phyloP scores from a whole-genome alignment of 2,329 filamentous ascomycete genomes.

The Colletotrichum caudatum region DNA sequence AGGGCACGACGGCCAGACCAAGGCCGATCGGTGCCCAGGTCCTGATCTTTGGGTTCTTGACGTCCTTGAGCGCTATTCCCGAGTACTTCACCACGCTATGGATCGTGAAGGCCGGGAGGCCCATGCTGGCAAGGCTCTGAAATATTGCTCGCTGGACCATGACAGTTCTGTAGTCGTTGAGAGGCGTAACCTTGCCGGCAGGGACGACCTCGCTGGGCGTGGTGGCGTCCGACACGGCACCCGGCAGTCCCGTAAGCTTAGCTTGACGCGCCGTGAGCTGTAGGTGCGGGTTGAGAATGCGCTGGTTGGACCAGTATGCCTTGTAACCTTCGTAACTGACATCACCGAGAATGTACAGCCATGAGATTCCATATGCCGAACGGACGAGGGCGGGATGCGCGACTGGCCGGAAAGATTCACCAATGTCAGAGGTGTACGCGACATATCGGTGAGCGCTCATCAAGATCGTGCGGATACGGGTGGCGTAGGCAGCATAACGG shows the following conservation, averaged over 20 bases:
- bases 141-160: slow-evolving; percentile 94
- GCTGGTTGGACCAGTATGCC: slow-evolving; percentile 88
- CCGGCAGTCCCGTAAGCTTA: slow-evolving; percentile 59
- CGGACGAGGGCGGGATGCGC: slow-evolving; percentile 87
- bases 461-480: slow-evolving; percentile 86
- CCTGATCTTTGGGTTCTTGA: slow-evolving; percentile 79
- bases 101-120: slow-evolving; percentile 91
- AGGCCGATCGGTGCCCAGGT: slow-evolving; percentile 94
- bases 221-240: slow-evolving; percentile 32
- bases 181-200: slow-evolving; percentile 68
- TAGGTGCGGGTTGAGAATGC: slow-evolving; percentile 75
- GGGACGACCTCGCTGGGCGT: slow-evolving; percentile 16
- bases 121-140: slow-evolving; percentile 93
- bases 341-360: slow-evolving; percentile 92
- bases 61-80: slow-evolving; percentile 84
- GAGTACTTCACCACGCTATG: slow-evolving; percentile 93
- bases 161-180: slow-evolving; percentile 91
- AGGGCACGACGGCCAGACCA: slow-evolving; percentile 81
- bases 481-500: slow-evolving; percentile 93
- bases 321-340: slow-evolving; percentile 96
- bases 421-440: slow-evolving; percentile 95
- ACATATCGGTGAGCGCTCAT: slow-evolving; percentile 94
- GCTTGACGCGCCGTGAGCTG: slow-evolving; percentile 64
- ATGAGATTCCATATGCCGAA: slow-evolving; percentile 88
- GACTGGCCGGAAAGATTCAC: slow-evolving; percentile 93